Conservation (phyloP, 495 filamentous ascomycete genomes). For the Penicillium arizonense region DNA sequence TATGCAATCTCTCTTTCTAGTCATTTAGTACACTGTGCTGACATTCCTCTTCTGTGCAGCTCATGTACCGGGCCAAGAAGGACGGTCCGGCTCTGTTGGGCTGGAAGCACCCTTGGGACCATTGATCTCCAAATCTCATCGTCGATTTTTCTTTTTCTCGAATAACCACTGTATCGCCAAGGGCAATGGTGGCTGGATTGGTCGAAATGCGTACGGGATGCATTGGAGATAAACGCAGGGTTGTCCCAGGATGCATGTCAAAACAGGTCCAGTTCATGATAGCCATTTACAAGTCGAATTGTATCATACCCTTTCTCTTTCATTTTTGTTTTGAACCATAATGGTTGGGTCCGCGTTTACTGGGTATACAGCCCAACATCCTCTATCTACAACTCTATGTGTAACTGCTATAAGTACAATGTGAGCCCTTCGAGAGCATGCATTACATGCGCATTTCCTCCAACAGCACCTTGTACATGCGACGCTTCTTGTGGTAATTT, state of each 20-base stretch:
- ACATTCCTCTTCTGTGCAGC: constrained; percentile 45
- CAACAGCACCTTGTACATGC: constrained; percentile 79
- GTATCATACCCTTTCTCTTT: constrained; percentile 26
- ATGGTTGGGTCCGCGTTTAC: background rate
- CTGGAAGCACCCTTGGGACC: constrained; percentile 98
- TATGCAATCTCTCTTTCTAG: constrained; percentile 44
- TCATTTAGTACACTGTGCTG: constrained; percentile 9
- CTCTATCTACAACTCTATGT: constrained; percentile 10
- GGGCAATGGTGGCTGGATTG: background rate
- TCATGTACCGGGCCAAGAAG: constrained; percentile 95
- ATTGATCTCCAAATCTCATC: constrained; percentile 53
- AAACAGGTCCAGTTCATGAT: background rate
- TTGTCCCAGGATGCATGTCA: background rate
- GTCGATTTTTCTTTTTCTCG: constrained; percentile 1
- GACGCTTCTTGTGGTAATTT: constrained; percentile 67
- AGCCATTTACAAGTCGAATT: constrained; percentile 17
- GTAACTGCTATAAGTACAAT: constrained; percentile 14
- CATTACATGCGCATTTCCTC: constrained; percentile 62
- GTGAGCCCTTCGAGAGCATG: constrained; percentile 6
- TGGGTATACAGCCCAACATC: too few relatives aligned
- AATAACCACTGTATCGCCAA: background rate
- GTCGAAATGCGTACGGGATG: background rate
- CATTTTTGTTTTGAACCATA: background rate
- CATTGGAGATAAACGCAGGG: background rate
- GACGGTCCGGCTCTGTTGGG: constrained; percentile 85